Evolutionary conservation across 768 basidiomycete genomes (phyloP), one percentile per base, ranked within the genome.

Genomic region (Rhizopogon roseolus): DNA sequence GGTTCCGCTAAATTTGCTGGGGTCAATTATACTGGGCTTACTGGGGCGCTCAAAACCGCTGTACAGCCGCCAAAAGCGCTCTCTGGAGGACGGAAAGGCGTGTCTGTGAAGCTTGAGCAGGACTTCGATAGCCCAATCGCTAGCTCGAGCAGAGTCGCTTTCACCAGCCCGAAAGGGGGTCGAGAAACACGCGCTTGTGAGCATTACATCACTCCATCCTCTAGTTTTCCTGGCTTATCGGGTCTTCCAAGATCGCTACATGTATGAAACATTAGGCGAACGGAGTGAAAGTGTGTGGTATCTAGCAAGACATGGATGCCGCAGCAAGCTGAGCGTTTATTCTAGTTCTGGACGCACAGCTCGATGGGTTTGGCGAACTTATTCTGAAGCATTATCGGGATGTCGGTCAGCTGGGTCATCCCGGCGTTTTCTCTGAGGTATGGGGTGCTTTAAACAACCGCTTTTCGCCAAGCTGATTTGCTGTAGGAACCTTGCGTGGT

Each of bases 241-340:
- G 14, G 9, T 32, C 41, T 54, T 10, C 37, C 27, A 59, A 91
- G 88, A 86, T 77, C 81, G 90, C 28, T 98, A 98, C 67, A 95
- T 96, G 94, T 93, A 90, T 63, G 94, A 98, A 68, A 93, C 91
- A 71, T 77, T 88, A 25, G 82, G 83, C 2, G 90, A 90, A 63
- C 76, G 94, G 43, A 87, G 91, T 57, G 88, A 88, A 77, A 85
- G 93, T 92, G 32, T 16, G 32, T 13, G 60, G 67, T 60, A 10
- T 49, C 27, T 27, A 32, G 22, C 3, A 13, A 10, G 28, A 28
- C 5, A 14, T 25, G 22, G 34, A 22, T 51, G 7, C 27, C 37
- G 34, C 38, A 19, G 6, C 16, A 28, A 3, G 25, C 36, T 49
- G 53, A 42, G 57, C 43, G 4, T 14, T 53, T 37, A 22, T 40